phyloP scores from a whole-genome alignment of 2,329 filamentous ascomycete genomes.

The Apiospora arundinis region DNA sequence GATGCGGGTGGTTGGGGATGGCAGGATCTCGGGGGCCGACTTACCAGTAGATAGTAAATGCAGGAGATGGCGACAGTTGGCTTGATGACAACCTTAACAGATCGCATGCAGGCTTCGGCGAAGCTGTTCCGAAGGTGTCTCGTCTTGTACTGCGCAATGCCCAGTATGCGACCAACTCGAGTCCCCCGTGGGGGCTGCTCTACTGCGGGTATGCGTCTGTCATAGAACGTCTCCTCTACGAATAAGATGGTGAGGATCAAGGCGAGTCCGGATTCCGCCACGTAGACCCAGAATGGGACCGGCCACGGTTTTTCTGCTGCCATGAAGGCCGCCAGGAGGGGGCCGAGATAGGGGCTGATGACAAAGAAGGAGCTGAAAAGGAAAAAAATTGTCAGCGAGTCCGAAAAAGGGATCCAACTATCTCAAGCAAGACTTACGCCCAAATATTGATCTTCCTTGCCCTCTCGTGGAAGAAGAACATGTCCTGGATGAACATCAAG shows the following conservation, averaged over 20 bases:
- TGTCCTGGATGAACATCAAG: constrained; percentile 58
- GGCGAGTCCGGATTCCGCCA: constrained; percentile 45
- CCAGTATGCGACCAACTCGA: constrained; percentile 37
- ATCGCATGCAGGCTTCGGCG: constrained; percentile 46
- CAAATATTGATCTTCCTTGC: constrained; percentile 57
- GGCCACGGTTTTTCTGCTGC: constrained; percentile 52
- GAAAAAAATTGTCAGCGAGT: background rate
- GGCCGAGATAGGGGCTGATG: constrained; percentile 51
- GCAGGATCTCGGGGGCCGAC: constrained; percentile 20
- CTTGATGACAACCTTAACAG: constrained; percentile 46
- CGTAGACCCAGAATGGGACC: constrained; percentile 55
- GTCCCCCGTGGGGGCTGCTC: constrained; percentile 45
- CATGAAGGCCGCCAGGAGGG: constrained; percentile 55
- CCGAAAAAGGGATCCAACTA: constrained; percentile 8
- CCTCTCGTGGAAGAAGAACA: constrained; percentile 66
- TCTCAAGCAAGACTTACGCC: constrained; percentile 40
- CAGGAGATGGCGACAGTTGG: constrained; percentile 45
- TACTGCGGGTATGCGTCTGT: constrained; percentile 45
- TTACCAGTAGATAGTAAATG: constrained; percentile 44
- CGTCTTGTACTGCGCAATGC: constrained; percentile 43
- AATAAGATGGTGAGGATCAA: constrained; percentile 49
- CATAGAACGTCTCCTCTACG: constrained; percentile 57
- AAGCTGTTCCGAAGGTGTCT: constrained; percentile 48
- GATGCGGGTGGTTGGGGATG: background rate
- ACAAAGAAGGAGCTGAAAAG: constrained; percentile 44